These are phyloP conservation scores for Parsonsia alboflavescens DNA, from an alignment of 257 asterid genomes.

Conservation along the genomic window DNA sequence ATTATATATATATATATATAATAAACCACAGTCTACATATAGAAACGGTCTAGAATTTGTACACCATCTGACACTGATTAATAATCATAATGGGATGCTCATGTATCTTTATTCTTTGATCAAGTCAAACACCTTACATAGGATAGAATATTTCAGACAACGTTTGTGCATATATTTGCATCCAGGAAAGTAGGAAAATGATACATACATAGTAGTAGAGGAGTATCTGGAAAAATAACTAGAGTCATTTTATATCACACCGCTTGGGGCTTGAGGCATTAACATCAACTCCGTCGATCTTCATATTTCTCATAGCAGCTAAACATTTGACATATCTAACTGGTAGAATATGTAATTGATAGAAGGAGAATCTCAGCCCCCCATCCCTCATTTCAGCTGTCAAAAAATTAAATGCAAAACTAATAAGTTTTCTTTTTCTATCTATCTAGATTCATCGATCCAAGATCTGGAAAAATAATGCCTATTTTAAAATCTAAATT, in stretches of 20 bases:
- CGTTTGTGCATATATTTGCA: background rate
- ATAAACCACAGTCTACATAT: no score
- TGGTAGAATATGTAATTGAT: background rate
- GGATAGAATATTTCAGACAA: background rate
- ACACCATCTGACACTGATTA: background rate
- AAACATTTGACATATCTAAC: background rate
- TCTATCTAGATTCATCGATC: no score
- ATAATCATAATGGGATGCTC: background rate
- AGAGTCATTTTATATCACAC: background rate
- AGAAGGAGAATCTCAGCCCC: background rate
- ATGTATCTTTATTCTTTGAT: background rate
- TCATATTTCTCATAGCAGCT: background rate
- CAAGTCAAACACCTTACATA: slow-evolving; percentile 1
- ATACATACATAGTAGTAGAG: background rate
- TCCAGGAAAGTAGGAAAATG: background rate
- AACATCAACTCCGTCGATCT: background rate
- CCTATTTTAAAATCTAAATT: no score
- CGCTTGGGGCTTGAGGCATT: background rate
- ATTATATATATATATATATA: no score
- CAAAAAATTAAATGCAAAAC: background rate
- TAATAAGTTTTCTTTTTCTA: background rate
- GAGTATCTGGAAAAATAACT: background rate
- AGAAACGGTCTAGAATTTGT: background rate
- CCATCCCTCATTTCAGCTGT: background rate
- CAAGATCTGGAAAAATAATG: no score